A percentile compares a stretch with the other conserved stretches of the same genome.
These are phyloP conservation scores for Panicum hallii DNA, from an alignment of 202 grass and related monocot genomes.

Conservation along the genomic window DNA sequence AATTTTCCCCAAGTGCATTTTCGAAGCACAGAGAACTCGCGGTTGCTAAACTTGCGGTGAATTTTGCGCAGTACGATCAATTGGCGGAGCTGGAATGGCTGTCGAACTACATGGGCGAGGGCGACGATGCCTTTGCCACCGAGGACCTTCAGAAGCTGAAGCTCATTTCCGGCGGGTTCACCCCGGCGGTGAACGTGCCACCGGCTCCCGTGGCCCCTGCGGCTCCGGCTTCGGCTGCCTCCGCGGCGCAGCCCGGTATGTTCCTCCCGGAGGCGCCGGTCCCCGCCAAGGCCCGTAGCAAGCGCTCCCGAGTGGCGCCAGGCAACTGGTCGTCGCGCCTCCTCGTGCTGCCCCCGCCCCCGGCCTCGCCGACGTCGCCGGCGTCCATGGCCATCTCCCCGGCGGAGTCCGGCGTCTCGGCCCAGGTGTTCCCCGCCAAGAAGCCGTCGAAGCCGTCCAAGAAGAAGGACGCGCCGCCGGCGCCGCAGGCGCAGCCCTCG, in stretches of 20 bases:
- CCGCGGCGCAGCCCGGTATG: constrained; percentile 31
- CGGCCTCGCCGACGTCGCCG: constrained; percentile 44
- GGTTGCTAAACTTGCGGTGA: constrained; percentile 15
- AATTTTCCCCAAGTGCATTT: neutral
- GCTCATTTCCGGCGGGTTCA: constrained; percentile 59
- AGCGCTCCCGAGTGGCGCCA: constrained; percentile 73
- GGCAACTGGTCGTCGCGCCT: constrained; percentile 75
- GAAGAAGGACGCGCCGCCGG: constrained; percentile 51
- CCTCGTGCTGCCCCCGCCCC: constrained; percentile 51
- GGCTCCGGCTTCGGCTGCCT: neutral
- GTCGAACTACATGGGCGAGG: constrained; percentile 76
- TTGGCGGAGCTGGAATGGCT: constrained; percentile 91
- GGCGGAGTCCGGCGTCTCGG: constrained; percentile 56
- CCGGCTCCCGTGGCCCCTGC: constrained; percentile 15
- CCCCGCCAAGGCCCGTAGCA: constrained; percentile 73
- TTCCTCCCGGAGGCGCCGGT: constrained; percentile 58
- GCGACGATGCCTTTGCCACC: constrained; percentile 63
- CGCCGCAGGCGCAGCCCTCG: neutral
- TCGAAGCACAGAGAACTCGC: neutral
- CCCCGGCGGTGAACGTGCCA: constrained; percentile 14
- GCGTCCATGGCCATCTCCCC: constrained; percentile 56
- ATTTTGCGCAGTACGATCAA: constrained; percentile 73
- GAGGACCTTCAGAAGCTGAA: constrained; percentile 85
- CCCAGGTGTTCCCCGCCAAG: constrained; percentile 46
- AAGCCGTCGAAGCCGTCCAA: constrained; percentile 62